Evolutionary conservation across 2,329 filamentous ascomycete species (phyloP).

Genomic region (Diplodia mutila): DNA sequence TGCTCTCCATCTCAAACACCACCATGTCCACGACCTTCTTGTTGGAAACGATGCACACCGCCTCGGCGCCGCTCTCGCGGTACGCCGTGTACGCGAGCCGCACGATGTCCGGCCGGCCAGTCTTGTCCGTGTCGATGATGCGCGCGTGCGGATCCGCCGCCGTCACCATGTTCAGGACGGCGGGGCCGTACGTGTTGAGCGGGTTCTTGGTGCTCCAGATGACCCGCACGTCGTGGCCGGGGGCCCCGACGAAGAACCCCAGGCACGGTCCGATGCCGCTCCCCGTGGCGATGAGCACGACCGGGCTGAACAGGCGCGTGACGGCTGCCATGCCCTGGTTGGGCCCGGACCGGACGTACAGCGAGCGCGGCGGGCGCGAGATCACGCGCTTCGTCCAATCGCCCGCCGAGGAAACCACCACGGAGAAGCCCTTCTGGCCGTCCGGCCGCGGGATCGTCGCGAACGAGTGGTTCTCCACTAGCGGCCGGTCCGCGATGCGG

Average conservation of each 20-base stretch:
- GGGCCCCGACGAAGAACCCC: constrained; percentile 54
- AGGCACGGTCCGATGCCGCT: constrained; percentile 46
- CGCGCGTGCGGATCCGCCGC: constrained; percentile 64
- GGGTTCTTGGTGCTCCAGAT: constrained; percentile 71
- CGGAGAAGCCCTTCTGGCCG: constrained; percentile 30
- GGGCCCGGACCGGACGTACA: constrained; percentile 38
- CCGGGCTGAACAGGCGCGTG: constrained; percentile 37
- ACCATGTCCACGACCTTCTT: constrained; percentile 68
- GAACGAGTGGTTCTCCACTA: constrained; percentile 44
- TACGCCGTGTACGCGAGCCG: constrained; percentile 58
- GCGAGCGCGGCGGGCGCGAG: constrained; percentile 34
- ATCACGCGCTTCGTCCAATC: constrained; percentile 38
- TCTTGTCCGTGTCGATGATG: constrained; percentile 67
- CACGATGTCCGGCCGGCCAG: constrained; percentile 63
- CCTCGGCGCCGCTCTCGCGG: constrained; percentile 59
- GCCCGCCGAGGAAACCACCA: constrained; percentile 41
- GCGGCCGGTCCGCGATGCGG: constrained; percentile 30
- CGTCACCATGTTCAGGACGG: constrained; percentile 60
- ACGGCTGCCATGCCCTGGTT: constrained; percentile 39
- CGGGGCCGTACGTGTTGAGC: constrained; percentile 63
- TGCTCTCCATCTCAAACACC: constrained; percentile 68
- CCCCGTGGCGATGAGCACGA: constrained; percentile 42
- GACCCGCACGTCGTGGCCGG: constrained; percentile 55
- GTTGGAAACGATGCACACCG: constrained; percentile 74
- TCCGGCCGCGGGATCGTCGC: constrained; percentile 41